Evolutionary conservation across 2,329 filamentous ascomycete species (phyloP), one percentile per base, ranked within the genome.

Genomic region (Colletotrichum sp.): DNA sequence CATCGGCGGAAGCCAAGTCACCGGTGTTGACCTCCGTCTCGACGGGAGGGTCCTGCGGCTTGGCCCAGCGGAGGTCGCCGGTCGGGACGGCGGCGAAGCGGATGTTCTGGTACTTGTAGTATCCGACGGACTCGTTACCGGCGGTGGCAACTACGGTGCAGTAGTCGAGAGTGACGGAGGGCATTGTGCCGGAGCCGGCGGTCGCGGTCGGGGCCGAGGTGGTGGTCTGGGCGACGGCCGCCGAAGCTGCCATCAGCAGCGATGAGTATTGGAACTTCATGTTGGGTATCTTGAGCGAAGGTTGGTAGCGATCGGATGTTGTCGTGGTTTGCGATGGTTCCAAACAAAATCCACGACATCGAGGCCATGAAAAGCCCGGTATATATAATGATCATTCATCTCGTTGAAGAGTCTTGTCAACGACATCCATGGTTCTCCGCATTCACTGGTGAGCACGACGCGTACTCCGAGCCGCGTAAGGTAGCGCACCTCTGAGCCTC

Each of bases 101-200:
- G 36, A 81, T 80, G 70, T 80, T 80, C 18, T 80, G 80, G 75
- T 80, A 81, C 70, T 71, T 66, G 48, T 66, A 71, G 32, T 71
- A 66, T 16, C 70, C 70, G 43, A 71, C 30, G 15, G 70, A 71
- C 32, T 71, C 70, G 18, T 66, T 66, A 2, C 70, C 70, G 16
- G 61, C 70, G 15, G 70, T 43, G n/a, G 70, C 61, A 7, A 60
- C 70, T 5, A 71, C 69, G 1, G 69, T 71, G 8, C 69, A 71
- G 69, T 71, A 71, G 60, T 71, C 60, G 13, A 71, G 69, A 5
- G 69, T 71, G 6, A 71, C 69, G 7, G 69, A 56, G 60, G 69
- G 69, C 21, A 58, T 34, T 1, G 28, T 56, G 28, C 60, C 56
- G 69, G 43, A 13, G 16, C 38, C 21, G 12, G 69, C 21, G 30